phyloP scores from a whole-genome alignment of 2,329 filamentous ascomycete genomes.

The Colletotrichum neosansevieriae region DNA sequence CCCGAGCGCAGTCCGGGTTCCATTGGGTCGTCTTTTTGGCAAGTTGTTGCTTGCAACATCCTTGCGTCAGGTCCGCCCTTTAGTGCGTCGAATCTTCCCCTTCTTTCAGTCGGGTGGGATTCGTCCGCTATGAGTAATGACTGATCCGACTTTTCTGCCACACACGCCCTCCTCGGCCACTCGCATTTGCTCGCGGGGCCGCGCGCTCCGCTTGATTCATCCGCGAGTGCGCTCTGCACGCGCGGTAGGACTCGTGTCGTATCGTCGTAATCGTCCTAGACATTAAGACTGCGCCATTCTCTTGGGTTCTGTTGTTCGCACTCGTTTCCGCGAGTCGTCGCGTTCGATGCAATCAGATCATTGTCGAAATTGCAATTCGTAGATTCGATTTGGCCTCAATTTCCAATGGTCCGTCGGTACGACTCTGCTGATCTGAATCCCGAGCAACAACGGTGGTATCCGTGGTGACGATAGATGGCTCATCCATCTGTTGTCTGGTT shows the following conservation, averaged over 20 bases:
- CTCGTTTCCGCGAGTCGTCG: conserved; percentile 12
- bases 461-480: background rate
- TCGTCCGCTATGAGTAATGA: conserved; percentile 20
- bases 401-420: background rate
- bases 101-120: conserved; percentile 30
- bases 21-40: conserved; percentile 1
- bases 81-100: conserved; percentile 7
- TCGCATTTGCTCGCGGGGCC: conserved; percentile 29
- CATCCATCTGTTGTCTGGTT: background rate
- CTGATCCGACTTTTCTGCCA: conserved; percentile 24
- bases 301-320: conserved; percentile 23
- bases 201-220: conserved; percentile 21
- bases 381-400: background rate
- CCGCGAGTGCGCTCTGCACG: conserved; percentile 7
- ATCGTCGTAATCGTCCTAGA: conserved; percentile 31
- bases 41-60: background rate
- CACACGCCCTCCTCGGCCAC: conserved; percentile 25
- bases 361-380: background rate
- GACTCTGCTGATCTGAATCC: background rate
- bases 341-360: conserved; percentile 17
- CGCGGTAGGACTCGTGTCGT: conserved; percentile 28
- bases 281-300: conserved; percentile 14
- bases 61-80: background rate
- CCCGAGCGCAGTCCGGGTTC: conserved; percentile 21
- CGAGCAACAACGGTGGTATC: background rate